Percentiles rank a stretch among this genome's conserved stretches.
phyloP scores from a whole-genome alignment of 306 rosid genomes.

The Glycine latifolia region DNA sequence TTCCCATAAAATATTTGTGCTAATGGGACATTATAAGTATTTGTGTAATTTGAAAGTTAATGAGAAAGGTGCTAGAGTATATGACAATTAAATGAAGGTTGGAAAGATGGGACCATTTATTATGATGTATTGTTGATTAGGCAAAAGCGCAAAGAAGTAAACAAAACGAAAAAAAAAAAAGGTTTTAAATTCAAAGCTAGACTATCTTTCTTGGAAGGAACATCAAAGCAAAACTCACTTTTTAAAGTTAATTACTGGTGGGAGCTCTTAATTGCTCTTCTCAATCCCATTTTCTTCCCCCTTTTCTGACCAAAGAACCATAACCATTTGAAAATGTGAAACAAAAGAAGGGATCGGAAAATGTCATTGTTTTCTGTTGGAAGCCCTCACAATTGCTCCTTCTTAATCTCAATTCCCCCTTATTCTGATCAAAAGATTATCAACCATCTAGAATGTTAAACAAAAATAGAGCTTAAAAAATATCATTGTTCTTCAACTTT shows the following conservation, averaged over 20 bases:
- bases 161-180: neutral
- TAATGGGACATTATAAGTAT: conserved; percentile 9
- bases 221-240: conserved; percentile 60
- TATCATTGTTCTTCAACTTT: conserved; percentile 32
- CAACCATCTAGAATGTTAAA: conserved; percentile 18
- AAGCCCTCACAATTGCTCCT: conserved; percentile 37
- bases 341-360: conserved; percentile 28
- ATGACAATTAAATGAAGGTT: conserved; percentile 9
- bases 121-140: conserved; percentile 45
- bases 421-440: conserved; percentile 11
- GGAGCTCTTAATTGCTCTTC: conserved; percentile 52
- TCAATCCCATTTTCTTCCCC: conserved; percentile 45
- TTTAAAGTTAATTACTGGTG: conserved; percentile 55
- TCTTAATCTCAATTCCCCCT: conserved; percentile 36
- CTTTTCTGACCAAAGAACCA: conserved; percentile 36
- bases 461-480: conserved; percentile 34
- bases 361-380: conserved; percentile 4
- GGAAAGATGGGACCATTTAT: conserved; percentile 42
- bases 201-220: conserved; percentile 56
- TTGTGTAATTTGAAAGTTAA: conserved; percentile 16
- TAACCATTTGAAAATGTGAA: conserved; percentile 28
- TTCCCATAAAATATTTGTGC: neutral
- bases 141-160: conserved; percentile 24
- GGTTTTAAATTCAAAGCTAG: conserved; percentile 49
- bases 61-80: conserved; percentile 28